phyloP scores from a whole-genome alignment of 116 monocot species.

The Posidonia oceanica region DNA sequence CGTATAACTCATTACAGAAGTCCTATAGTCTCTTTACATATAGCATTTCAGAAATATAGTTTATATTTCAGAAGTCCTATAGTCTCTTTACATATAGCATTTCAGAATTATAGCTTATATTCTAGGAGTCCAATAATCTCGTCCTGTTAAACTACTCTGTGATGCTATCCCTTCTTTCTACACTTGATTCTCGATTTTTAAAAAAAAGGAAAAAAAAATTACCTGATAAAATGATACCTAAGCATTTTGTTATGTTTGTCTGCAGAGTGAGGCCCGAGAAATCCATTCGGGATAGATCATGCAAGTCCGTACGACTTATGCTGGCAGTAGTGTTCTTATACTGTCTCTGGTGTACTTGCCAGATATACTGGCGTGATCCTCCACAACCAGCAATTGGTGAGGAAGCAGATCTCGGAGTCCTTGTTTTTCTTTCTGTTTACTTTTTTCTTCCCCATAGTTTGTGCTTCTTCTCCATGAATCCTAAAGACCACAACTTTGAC shows the following conservation, averaged over 20 bases:
- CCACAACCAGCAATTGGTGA: constrained; percentile 78
- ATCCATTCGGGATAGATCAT: constrained; percentile 33
- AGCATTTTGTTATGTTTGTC: constrained; percentile 1
- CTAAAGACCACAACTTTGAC: constrained; percentile 21
- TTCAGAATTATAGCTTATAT: no score
- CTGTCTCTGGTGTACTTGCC: constrained; percentile 69
- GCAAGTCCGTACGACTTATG: constrained; percentile 40
- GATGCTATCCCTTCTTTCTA: no score
- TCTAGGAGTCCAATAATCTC: no score
- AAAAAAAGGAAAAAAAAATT: no score
- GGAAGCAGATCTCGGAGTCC: constrained; percentile 93
- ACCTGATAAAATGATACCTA: background rate
- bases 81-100: no score
- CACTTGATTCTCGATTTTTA: no score
- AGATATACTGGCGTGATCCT: constrained; percentile 67
- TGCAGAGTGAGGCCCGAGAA: constrained; percentile 47
- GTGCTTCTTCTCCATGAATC: constrained; percentile 65
- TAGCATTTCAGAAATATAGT: no score
- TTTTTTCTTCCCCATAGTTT: constrained; percentile 71
- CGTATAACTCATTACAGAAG: no score
- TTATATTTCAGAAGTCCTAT: no score
- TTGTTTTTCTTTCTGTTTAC: constrained; percentile 54
- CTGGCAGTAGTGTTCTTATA: constrained; percentile 37
- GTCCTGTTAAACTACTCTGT: no score
- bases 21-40: no score